Evolutionary conservation across 306 rosid species (phyloP), one percentile per base, ranked within the genome.

Genomic region (Clitoria ternatea): DNA sequence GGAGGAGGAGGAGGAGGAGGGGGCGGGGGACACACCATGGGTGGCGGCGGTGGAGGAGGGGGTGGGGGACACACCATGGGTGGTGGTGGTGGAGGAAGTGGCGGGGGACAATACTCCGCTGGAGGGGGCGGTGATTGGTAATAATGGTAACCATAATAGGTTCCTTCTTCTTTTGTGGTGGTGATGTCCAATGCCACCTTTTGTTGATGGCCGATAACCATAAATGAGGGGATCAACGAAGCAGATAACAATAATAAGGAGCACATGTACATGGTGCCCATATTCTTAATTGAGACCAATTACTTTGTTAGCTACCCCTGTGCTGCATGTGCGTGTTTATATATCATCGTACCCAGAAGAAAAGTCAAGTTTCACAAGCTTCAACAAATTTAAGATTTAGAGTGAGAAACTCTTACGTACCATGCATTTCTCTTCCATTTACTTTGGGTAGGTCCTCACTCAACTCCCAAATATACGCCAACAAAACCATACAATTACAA

Each of bases 361-460:
- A 78, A 64, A 55, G 78, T 72, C 65, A 65, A 39, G 18, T 14
- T 49, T 30, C 72, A 62, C 71, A 7, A 17, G 72, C 47, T 19
- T 35, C 4, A 6, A 47, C 2, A 19, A 23, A 12, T n/a, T n/a
- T n/a, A n/a, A n/a, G n/a, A n/a, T n/a, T n/a, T n/a, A n/a, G n/a
- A n/a, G n/a, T 24, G 3, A 0, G 42, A 4, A 44, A 3, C 24
- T 13, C 24, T 33, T 13, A 14, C 35, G 20, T 6, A n/a, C n/a
- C n/a, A n/a, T n/a, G n/a, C n/a, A n/a, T n/a, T n/a, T n/a, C n/a
- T n/a, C n/a, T n/a, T n/a, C n/a, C n/a, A n/a, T n/a, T n/a, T n/a
- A n/a, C n/a, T 57, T 47, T 17, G 17, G 80, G 69, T 45, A 47
- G 70, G 75, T 60, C 69, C 68, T 37, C 15, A 26, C 50, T 56